phyloP scores from a whole-genome alignment of 495 filamentous ascomycete species.

The Penicillium pulvis region DNA sequence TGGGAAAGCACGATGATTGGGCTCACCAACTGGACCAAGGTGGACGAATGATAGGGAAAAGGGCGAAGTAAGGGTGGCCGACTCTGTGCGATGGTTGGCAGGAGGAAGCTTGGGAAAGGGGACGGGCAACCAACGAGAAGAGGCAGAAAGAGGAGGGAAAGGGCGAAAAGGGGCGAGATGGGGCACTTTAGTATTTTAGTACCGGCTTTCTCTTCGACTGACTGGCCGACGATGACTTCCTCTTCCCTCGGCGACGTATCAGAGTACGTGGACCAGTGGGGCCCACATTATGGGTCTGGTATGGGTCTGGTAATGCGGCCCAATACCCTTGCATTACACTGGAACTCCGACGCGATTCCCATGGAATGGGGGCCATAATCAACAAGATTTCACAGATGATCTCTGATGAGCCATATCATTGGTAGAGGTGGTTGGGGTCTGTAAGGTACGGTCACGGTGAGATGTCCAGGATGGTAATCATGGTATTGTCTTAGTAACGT shows the following conservation, averaged over 20 bases:
- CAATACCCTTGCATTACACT: slow-evolving; percentile 3
- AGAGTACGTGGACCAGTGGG: slow-evolving; percentile 9
- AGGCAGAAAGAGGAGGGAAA: slow-evolving; percentile 44
- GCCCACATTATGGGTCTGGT: background rate
- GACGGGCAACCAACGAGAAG: slow-evolving; percentile 51
- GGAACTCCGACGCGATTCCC: background rate
- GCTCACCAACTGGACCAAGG: slow-evolving; percentile 11
- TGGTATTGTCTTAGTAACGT: background rate
- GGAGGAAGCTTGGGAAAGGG: slow-evolving; percentile 26
- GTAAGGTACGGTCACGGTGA: slow-evolving; percentile 3
- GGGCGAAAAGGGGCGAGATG: slow-evolving; percentile 46
- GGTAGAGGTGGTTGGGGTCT: background rate
- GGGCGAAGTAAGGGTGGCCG: slow-evolving; percentile 23
- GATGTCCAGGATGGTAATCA: background rate
- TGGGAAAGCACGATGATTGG: slow-evolving; percentile 19
- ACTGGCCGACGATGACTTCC: slow-evolving; percentile 17
- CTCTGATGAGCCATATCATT: background rate
- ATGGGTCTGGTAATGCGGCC: background rate
- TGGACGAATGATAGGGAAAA: slow-evolving; percentile 16
- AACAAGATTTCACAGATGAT: background rate
- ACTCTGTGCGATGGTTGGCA: slow-evolving; percentile 37
- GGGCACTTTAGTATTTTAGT: slow-evolving; percentile 47
- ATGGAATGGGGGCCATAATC: background rate
- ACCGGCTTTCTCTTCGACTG: slow-evolving; percentile 5
- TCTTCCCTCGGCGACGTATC: slow-evolving; percentile 13